phyloP scores from a whole-genome alignment of 2,329 filamentous ascomycete species.

The Penicillium sp. region DNA sequence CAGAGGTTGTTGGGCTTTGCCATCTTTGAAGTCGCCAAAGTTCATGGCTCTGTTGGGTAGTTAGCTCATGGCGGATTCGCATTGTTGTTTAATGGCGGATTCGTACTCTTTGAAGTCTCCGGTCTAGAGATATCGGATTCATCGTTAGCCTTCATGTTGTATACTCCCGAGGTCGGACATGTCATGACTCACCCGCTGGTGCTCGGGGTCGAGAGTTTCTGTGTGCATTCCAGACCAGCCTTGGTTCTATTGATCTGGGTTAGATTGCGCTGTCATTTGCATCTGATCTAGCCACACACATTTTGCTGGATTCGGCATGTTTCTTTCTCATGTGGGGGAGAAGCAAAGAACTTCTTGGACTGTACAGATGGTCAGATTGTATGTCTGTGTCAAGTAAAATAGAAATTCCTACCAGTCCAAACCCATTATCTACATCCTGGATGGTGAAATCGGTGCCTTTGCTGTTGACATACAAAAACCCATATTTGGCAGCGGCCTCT shows the following conservation, averaged over 20 bases:
- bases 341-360: slow-evolving; percentile 71
- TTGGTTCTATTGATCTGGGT: slow-evolving; percentile 59
- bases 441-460: slow-evolving; percentile 66
- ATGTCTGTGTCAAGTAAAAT: neutral
- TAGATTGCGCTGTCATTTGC: neutral
- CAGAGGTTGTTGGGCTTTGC: slow-evolving; percentile 73
- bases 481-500: slow-evolving; percentile 75
- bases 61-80: neutral
- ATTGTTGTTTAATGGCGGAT: neutral
- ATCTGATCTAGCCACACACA: slow-evolving; percentile 33
- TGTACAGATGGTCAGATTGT: slow-evolving; percentile 33
- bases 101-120: slow-evolving; percentile 85
- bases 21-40: slow-evolving; percentile 71
- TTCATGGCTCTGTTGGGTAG: slow-evolving; percentile 72
- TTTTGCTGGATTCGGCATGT: slow-evolving; percentile 69
- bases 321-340: slow-evolving; percentile 69
- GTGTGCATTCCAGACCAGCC: slow-evolving; percentile 88
- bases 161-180: neutral
- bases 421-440: slow-evolving; percentile 67
- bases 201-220: slow-evolving; percentile 81
- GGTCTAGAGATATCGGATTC: slow-evolving; percentile 48
- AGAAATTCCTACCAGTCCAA: slow-evolving; percentile 62
- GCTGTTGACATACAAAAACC: slow-evolving; percentile 87
- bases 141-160: slow-evolving; percentile 9
- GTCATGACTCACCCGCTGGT: slow-evolving; percentile 63